Percentiles rank a stretch among this genome's conserved stretches.
Evolutionary conservation across 805 yeast genomes (phyloP).

Genomic region (Candida taoyuanica): DNA sequence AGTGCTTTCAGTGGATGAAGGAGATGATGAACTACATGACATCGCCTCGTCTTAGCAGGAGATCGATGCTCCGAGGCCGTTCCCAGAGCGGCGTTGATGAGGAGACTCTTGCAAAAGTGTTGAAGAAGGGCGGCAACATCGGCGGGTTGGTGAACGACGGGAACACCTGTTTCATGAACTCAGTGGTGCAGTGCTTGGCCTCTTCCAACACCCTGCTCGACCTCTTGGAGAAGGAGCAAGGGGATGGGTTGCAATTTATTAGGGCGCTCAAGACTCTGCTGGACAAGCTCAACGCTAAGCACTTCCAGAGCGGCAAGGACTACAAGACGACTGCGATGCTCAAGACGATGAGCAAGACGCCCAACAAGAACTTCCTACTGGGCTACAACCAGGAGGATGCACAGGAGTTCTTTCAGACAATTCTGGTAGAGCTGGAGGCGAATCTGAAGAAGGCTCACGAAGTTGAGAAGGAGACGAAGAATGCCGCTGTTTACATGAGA

Average conservation of each 20-base stretch:
- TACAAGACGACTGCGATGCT: constrained; percentile 58
- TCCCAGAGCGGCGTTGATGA: constrained; percentile 7
- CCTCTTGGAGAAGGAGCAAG: constrained; percentile 42
- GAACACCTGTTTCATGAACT: constrained; percentile 92
- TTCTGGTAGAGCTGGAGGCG: constrained; percentile 60
- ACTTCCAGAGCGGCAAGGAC: constrained; percentile 49
- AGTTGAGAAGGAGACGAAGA: constrained; percentile 14
- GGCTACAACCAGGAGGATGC: constrained; percentile 97
- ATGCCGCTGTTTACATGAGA: constrained; percentile 19
- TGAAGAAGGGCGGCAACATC: constrained; percentile 61
- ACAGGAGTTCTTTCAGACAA: constrained; percentile 87
- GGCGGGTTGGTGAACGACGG: constrained; percentile 91
- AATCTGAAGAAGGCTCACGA: constrained; percentile 45
- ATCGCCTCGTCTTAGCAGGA: too few species aligned
- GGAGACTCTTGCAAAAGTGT: constrained; percentile 31
- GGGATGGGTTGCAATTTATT: constrained; percentile 48
- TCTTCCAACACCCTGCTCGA: constrained; percentile 57
- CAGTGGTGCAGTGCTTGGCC: constrained; percentile 79
- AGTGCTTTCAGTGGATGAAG: too few species aligned
- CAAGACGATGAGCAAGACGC: constrained; percentile 70
- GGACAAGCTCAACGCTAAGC: constrained; percentile 49
- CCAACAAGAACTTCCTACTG: constrained; percentile 67
- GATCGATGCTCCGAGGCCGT: constrained; percentile 1
- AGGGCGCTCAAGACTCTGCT: constrained; percentile 48
- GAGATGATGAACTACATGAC: not conserved